phyloP scores from a whole-genome alignment of 805 yeast species.

The Barnettozyma siamensis region DNA sequence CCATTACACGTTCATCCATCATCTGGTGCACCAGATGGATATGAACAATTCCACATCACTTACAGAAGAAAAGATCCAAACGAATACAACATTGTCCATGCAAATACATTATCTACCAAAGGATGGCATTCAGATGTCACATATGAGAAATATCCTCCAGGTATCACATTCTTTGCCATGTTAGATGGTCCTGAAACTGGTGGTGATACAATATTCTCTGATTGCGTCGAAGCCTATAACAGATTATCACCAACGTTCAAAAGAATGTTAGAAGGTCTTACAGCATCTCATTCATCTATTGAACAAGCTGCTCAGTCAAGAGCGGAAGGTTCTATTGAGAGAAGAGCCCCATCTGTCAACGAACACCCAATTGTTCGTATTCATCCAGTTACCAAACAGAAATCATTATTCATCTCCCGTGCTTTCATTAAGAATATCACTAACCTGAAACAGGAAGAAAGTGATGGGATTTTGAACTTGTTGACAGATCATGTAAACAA shows the following conservation, averaged over 20 bases:
- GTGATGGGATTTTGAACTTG: slow-evolving; percentile 52
- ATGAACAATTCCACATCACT: slow-evolving; percentile 59
- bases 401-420: slow-evolving; percentile 50
- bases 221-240: slow-evolving; percentile 62
- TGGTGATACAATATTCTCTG: slow-evolving; percentile 79
- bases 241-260: slow-evolving; percentile 63
- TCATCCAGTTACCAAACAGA: slow-evolving; percentile 67
- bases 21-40: slow-evolving; percentile 58
- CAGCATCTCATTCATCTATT: slow-evolving; percentile 63
- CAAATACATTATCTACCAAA: slow-evolving; percentile 19
- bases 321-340: slow-evolving; percentile 56
- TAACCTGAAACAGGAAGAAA: slow-evolving; percentile 70
- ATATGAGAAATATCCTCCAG: slow-evolving; percentile 70
- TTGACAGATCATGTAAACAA: slow-evolving; percentile 47
- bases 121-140: slow-evolving; percentile 73
- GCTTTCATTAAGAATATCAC: slow-evolving; percentile 61
- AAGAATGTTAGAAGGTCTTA: slow-evolving; percentile 51
- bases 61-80: slow-evolving; percentile 41
- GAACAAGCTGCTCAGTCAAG: slow-evolving; percentile 62
- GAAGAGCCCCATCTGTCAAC: slow-evolving; percentile 50
- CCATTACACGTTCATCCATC: slow-evolving; percentile 70
- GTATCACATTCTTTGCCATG: slow-evolving; percentile 59
- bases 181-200: slow-evolving; percentile 59
- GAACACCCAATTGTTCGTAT: slow-evolving; percentile 66
- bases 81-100: slow-evolving; percentile 27